phyloP scores from a whole-genome alignment of 208 protist species.

The Crithidia fasciculata region DNA sequence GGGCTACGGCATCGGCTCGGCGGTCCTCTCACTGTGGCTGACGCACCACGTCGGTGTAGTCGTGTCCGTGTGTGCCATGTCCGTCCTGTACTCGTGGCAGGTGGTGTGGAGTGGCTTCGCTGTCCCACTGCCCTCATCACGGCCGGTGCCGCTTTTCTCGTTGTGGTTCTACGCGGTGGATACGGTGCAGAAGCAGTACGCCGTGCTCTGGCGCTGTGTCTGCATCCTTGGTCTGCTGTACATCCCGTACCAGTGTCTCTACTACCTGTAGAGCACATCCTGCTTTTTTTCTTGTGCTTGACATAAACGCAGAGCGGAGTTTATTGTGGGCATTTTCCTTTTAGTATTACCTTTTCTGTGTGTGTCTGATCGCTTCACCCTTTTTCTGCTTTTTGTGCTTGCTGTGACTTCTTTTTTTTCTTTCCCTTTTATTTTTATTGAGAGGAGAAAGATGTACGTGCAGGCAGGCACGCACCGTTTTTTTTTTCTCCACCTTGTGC shows the following conservation, averaged over 20 bases:
- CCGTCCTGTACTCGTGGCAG: constrained; percentile 63
- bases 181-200: constrained; percentile 24
- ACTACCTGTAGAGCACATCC: not conserved
- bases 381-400: too few species aligned
- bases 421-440: too few species aligned
- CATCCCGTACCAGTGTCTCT: constrained; percentile 15
- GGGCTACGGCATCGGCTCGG: constrained; percentile 55
- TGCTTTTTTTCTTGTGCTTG: too few species aligned
- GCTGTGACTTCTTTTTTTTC: too few species aligned
- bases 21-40: constrained; percentile 41
- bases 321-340: too few species aligned
- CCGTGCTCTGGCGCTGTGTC: constrained; percentile 30
- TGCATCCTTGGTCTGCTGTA: constrained; percentile 25
- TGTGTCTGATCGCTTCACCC: too few species aligned
- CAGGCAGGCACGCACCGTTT: too few species aligned
- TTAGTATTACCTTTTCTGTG: too few species aligned
- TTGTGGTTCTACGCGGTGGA: constrained; percentile 55
- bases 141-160: constrained; percentile 50
- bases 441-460: too few species aligned
- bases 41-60: constrained; percentile 32
- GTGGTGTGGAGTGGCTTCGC: constrained; percentile 57
- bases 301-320: too few species aligned
- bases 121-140: constrained; percentile 34
- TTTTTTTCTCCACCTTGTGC: too few species aligned
- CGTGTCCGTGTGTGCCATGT: constrained; percentile 49